A percentile compares a stretch with the other conserved stretches of the same genome.
phyloP scores from a whole-genome alignment of 768 basidiomycete genomes.

The Vishniacozyma victoriae region DNA sequence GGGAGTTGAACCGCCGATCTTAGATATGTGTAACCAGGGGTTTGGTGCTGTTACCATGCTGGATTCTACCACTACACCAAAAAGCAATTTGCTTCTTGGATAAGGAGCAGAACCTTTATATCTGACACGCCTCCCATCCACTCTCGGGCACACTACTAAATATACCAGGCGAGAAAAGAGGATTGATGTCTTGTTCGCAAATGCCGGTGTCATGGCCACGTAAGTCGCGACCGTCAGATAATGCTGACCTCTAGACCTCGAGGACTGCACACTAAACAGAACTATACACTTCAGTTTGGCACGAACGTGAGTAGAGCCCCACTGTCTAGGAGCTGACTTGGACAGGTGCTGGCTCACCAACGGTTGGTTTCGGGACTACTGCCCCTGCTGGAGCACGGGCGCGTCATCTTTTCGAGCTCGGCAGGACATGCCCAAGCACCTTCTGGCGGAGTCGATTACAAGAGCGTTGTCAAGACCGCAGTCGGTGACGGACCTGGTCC shows the following conservation, averaged over 20 bases:
- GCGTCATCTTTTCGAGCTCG: slow-evolving; percentile 31
- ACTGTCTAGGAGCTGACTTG: background rate
- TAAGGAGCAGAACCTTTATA: no score
- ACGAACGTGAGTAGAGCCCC: slow-evolving; percentile 24
- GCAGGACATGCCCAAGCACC: slow-evolving; percentile 32
- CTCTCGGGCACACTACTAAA: background rate
- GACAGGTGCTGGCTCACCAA: slow-evolving; percentile 31
- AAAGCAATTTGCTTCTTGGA: no score
- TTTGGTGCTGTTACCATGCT: no score
- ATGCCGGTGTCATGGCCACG: slow-evolving; percentile 44
- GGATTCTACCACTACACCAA: no score
- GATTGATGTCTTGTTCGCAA: slow-evolving; percentile 33
- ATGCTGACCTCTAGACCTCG: slow-evolving; percentile 10
- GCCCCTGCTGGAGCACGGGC: slow-evolving; percentile 16
- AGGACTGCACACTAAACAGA: slow-evolving; percentile 32
- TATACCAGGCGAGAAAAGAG: slow-evolving; percentile 11
- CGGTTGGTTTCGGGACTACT: slow-evolving; percentile 23
- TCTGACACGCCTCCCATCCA: no score
- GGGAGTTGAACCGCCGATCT: no score
- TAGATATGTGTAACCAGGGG: no score
- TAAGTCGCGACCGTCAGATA: slow-evolving; percentile 12
- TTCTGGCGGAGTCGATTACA: slow-evolving; percentile 23
- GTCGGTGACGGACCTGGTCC: slow-evolving; percentile 1
- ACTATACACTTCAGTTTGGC: slow-evolving; percentile 39
- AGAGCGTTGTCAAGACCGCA: slow-evolving; percentile 15